Evolutionary conservation across 495 filamentous ascomycete genomes (phyloP), one percentile per base, ranked within the genome.

Genomic region (Xylaria venustula): DNA sequence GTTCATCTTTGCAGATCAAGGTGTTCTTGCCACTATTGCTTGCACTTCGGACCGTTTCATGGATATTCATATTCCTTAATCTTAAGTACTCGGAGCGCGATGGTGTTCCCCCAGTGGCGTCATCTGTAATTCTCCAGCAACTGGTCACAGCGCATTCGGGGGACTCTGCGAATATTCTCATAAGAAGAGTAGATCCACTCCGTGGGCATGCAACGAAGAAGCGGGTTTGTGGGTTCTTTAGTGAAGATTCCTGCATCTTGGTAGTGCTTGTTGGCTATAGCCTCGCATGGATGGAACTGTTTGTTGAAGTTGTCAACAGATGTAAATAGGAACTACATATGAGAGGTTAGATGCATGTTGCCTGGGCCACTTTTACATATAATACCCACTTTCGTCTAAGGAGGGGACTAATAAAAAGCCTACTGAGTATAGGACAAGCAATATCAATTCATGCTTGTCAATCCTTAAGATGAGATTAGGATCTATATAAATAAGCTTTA

Each of bases 81-180:
- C 15, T 58, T n/a, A 44, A 58, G 19, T 46, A 30, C 12, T 58
- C 44, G 9, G 28, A 19, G 14, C 3, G 9, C 23, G 22, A 49
- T 9, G 25, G 5, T n/a, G 4, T 23, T 7, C 9, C 32, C 44
- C 11, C 19, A 17, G 28, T 44, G 8, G 55, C 28, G 4, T n/a
- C 34, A 2, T 8, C n/a, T 15, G 5, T 25, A 6, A 40, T 17
- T 2, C 23, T 34, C 17, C n/a, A n/a, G 19, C 42, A n/a, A 26
- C 55, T 49, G 17, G 42, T 36, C 7, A 58, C 19, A 5, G 42
- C 42, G 15, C 44, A 48, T n/a, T 28, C 32, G 6, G 55, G 55
- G 14, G 30, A 58, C 42, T 58, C 26, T 5, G 55, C 44, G 28
- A 58, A 49, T n/a, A 48, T 48, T 4, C 55, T 58, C 53, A 56